Conservation (phyloP, 345 rosid genomes). For the Sapria himalayana region DNA sequence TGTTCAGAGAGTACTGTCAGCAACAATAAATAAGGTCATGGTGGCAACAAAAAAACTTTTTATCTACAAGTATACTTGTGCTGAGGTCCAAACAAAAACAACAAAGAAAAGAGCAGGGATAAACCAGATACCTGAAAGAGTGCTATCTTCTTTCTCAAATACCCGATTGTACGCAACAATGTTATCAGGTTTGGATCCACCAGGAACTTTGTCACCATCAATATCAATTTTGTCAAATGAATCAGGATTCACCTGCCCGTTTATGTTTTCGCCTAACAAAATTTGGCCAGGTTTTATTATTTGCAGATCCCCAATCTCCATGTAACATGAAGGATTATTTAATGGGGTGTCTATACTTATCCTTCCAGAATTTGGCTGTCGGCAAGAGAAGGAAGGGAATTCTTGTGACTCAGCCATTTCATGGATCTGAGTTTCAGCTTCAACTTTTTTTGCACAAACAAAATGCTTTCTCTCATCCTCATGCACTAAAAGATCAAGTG, state of each 20-base stretch:
- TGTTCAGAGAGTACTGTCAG: too few species aligned
- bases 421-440: constrained; percentile 24
- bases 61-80: too few species aligned
- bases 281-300: constrained; percentile 17
- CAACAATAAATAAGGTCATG: too few species aligned
- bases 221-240: constrained; percentile 25
- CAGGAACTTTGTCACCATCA: constrained; percentile 15
- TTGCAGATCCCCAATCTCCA: constrained; percentile 20
- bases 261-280: constrained; percentile 17
- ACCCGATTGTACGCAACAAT: constrained; percentile 16
- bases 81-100: too few species aligned
- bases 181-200: constrained; percentile 14
- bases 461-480: constrained; percentile 30
- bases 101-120: too few species aligned
- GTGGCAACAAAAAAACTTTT: too few species aligned
- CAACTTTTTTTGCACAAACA: constrained; percentile 20
- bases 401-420: constrained; percentile 24
- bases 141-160: constrained; percentile 14
- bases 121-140: too few species aligned
- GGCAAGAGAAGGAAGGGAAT: constrained; percentile 8
- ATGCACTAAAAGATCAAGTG: constrained; percentile 12
- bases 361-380: constrained; percentile 21
- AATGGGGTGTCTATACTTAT: constrained; percentile 13
- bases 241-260: constrained; percentile 25
- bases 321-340: constrained; percentile 11